Conservation (phyloP, 176 grass and related monocot species). For the Triticum urartu region DNA sequence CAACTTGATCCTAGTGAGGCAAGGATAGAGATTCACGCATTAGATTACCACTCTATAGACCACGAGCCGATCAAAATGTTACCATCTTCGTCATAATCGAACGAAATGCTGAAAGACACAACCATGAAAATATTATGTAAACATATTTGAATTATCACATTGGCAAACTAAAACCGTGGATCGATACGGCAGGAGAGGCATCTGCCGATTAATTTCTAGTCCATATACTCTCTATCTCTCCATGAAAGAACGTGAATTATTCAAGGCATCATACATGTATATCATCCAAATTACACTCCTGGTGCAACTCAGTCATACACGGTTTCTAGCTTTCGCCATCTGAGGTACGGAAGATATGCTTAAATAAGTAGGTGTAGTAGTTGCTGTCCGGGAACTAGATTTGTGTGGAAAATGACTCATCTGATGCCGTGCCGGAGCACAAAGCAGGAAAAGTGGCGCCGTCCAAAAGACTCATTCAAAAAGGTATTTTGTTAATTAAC, state of each 20-base stretch:
- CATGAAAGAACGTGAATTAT: too few species aligned
- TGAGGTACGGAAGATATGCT: not conserved
- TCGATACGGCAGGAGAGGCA: too few species aligned
- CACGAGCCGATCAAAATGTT: too few species aligned
- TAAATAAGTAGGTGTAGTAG: not conserved
- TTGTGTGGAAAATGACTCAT: conserved; percentile 9
- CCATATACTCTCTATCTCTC: too few species aligned
- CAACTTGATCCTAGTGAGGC: too few species aligned
- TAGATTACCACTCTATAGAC: too few species aligned
- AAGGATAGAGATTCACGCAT: too few species aligned
- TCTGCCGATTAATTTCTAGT: too few species aligned
- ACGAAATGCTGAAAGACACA: too few species aligned
- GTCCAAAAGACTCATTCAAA: not conserved
- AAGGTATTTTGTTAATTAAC: not conserved
- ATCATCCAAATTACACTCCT: not conserved
- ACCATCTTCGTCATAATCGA: too few species aligned
- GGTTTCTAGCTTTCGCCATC: not conserved
- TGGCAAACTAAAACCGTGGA: not conserved
- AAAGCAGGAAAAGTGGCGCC: not conserved
- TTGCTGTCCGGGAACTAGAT: not conserved
- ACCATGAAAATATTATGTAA: too few species aligned
- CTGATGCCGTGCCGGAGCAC: not conserved
- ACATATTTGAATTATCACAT: not conserved
- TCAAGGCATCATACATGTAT: too few species aligned
- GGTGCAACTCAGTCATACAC: not conserved